Evolutionary conservation across 2,329 filamentous ascomycete species (phyloP).

Genomic region (Aspergillus puulaauensis): DNA sequence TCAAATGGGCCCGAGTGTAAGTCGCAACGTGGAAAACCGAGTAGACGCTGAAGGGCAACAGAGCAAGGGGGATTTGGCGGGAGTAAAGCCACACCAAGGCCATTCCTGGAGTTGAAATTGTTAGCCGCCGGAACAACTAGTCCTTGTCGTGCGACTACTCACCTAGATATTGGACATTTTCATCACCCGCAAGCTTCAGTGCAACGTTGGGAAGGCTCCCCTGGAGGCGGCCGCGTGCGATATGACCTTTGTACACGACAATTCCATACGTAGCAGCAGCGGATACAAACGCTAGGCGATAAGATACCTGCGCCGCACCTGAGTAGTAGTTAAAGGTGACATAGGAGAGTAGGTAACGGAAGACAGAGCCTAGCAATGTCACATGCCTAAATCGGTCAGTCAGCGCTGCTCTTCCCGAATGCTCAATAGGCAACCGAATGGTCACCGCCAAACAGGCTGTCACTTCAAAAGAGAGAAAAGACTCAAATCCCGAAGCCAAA

Average conservation of each 20-base stretch:
- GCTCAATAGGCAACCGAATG: not conserved
- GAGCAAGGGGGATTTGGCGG: conserved; percentile 82
- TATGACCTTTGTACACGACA: conserved; percentile 96
- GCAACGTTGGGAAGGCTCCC: conserved; percentile 62
- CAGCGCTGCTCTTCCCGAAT: not conserved
- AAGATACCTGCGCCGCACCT: conserved; percentile 74
- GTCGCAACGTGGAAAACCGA: conserved; percentile 98
- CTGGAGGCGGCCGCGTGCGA: conserved; percentile 75
- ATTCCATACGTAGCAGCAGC: conserved; percentile 94
- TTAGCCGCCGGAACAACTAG: not conserved
- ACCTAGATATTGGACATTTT: conserved; percentile 98
- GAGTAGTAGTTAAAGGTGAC: conserved; percentile 84
- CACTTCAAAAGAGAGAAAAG: not conserved
- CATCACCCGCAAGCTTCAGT: conserved; percentile 72
- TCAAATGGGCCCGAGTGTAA: conserved; percentile 89
- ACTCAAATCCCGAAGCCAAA: not conserved
- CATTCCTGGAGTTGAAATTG: conserved; percentile 62
- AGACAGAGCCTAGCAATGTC: conserved; percentile 75
- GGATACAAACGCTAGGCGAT: conserved; percentile 85
- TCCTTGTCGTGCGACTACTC: conserved; percentile 40
- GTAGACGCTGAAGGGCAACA: conserved; percentile 94
- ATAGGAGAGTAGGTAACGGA: conserved; percentile 83
- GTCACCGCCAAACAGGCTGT: not conserved
- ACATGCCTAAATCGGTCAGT: conserved; percentile 66
- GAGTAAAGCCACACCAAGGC: conserved; percentile 92